Evolutionary conservation across 2,329 filamentous ascomycete species (phyloP).

Genomic region (Penicillium janthinellum): DNA sequence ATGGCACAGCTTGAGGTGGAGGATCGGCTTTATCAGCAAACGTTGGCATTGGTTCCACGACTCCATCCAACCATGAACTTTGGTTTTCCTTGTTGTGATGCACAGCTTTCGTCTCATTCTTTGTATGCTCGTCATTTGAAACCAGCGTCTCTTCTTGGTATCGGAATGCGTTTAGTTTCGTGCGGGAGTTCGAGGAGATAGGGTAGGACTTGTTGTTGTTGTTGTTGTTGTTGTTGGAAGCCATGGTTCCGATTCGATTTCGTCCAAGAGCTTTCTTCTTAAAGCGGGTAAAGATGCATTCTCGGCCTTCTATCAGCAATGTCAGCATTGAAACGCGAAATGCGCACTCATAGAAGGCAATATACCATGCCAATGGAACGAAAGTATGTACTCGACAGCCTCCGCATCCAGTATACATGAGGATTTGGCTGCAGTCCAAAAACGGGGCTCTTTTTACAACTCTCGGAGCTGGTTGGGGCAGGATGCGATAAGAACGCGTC

Average conservation of each 20-base stretch:
- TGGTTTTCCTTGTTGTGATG: slow-evolving; percentile 52
- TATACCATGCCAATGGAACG: not conserved
- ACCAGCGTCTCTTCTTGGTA: slow-evolving; percentile 43
- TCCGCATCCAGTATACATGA: slow-evolving; percentile 1
- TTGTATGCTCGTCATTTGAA: slow-evolving; percentile 22
- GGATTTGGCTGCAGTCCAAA: slow-evolving; percentile 18
- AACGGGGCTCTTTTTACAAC: slow-evolving; percentile 16
- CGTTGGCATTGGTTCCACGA: slow-evolving; percentile 28
- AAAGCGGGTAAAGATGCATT: slow-evolving; percentile 30
- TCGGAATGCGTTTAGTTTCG: slow-evolving; percentile 59
- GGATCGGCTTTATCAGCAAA: slow-evolving; percentile 21
- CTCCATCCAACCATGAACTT: slow-evolving; percentile 39
- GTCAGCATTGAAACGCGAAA: slow-evolving; percentile 15
- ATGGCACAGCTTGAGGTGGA: slow-evolving; percentile 20
- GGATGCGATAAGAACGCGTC: slow-evolving; percentile 33
- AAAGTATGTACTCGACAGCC: not conserved
- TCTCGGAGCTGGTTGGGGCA: not conserved
- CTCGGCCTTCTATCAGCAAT: slow-evolving; percentile 18
- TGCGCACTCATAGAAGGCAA: not conserved
- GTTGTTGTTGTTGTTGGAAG: slow-evolving; percentile 21
- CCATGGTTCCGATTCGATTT: slow-evolving; percentile 27
- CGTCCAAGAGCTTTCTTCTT: slow-evolving; percentile 17
- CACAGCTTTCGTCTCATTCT: slow-evolving; percentile 25
- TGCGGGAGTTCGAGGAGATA: slow-evolving; percentile 55
- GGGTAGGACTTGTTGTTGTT: slow-evolving; percentile 30